phyloP scores from a whole-genome alignment of 345 rosid species.

The Rhizophora apiculata region DNA sequence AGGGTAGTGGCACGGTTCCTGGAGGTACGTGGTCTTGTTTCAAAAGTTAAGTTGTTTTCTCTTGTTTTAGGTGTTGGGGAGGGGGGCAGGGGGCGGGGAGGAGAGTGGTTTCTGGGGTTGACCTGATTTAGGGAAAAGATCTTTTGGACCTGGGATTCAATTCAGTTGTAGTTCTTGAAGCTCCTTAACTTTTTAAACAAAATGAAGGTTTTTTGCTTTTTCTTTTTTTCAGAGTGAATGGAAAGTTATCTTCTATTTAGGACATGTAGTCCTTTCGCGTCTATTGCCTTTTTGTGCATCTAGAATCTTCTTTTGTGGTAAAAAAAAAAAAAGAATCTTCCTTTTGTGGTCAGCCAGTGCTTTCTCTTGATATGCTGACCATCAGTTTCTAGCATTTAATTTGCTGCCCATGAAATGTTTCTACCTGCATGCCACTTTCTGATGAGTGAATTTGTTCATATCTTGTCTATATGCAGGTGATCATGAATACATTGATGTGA shows the following conservation, averaged over 20 bases:
- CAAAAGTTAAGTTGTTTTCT: neutral
- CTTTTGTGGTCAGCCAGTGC: too few species aligned
- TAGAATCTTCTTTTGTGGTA: too few species aligned
- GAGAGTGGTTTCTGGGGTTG: neutral
- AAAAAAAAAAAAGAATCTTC: too few species aligned
- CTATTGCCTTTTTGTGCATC: too few species aligned
- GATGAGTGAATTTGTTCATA: neutral
- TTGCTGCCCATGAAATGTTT: neutral
- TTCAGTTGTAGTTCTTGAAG: too few species aligned
- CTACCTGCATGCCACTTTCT: neutral
- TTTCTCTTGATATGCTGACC: too few species aligned
- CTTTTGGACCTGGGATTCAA: neutral
- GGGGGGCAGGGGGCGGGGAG: too few species aligned
- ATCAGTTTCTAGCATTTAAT: too few species aligned
- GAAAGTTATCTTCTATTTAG: too few species aligned
- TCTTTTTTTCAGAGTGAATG: slow-evolving; percentile 9
- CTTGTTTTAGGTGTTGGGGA: too few species aligned
- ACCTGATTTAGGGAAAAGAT: neutral
- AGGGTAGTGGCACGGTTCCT: slow-evolving; percentile 78
- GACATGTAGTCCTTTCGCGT: too few species aligned
- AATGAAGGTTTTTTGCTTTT: slow-evolving; percentile 45
- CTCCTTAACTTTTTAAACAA: slow-evolving; percentile 22
- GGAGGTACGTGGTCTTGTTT: slow-evolving; percentile 54
- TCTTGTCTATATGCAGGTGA: slow-evolving; percentile 51
- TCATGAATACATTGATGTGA: slow-evolving; percentile 78